Evolutionary conservation across 495 filamentous ascomycete genomes (phyloP).

Genomic region (Pyronema omphalodes): DNA sequence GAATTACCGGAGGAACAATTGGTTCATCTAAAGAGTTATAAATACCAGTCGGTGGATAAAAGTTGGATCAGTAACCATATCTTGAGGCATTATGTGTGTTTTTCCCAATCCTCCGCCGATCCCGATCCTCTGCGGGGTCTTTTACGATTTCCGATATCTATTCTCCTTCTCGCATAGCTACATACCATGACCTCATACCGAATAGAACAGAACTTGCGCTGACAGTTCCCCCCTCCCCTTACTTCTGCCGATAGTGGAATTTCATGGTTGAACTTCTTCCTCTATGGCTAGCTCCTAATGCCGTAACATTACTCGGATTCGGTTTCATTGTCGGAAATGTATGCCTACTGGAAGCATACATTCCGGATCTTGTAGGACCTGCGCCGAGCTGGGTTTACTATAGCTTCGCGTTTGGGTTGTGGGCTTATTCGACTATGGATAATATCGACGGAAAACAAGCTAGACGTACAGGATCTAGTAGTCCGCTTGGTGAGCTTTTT

Average conservation of each 20-base stretch:
- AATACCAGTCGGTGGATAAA: slow-evolving; percentile 93
- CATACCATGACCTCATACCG: background rate
- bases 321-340: slow-evolving; percentile 83
- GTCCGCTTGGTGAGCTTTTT: slow-evolving; percentile 86
- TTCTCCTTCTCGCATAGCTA: background rate
- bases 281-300: slow-evolving; percentile 91
- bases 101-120: background rate
- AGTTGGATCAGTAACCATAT: slow-evolving; percentile 88
- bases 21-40: slow-evolving; percentile 80
- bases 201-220: background rate
- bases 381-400: slow-evolving; percentile 85
- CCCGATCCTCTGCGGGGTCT: background rate
- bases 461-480: slow-evolving; percentile 82
- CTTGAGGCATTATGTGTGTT: slow-evolving; percentile 75
- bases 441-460: slow-evolving; percentile 98
- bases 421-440: slow-evolving; percentile 93
- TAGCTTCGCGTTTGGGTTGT: slow-evolving; percentile 81
- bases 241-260: slow-evolving; percentile 58
- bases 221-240: background rate
- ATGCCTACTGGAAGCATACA: slow-evolving; percentile 53
- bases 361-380: slow-evolving; percentile 88
- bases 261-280: slow-evolving; percentile 82
- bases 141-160: no score
- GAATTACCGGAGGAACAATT: slow-evolving; percentile 51
- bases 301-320: slow-evolving; percentile 92